These are phyloP conservation scores for Canariomyces notabilis DNA, from an alignment of 2,329 filamentous ascomycete species.

Conservation along the genomic window DNA sequence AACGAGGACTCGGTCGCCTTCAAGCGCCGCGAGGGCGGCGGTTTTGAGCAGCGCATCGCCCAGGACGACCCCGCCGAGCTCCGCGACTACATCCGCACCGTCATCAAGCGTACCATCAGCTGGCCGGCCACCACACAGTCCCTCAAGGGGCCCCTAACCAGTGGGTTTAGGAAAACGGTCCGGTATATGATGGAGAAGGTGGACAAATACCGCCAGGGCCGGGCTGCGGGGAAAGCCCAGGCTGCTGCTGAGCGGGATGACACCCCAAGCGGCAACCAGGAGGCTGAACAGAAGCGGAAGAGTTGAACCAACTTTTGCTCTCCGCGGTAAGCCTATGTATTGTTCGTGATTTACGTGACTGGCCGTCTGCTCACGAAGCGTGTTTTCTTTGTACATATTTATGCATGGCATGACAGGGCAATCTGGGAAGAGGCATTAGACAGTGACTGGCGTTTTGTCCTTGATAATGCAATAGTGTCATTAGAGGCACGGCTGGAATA, in stretches of 20 bases:
- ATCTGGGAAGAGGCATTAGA: constrained; percentile 9
- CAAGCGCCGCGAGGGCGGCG: constrained; percentile 69
- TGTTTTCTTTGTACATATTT: constrained; percentile 12
- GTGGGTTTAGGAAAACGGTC: constrained; percentile 63
- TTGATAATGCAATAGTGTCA: neutral
- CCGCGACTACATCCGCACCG: constrained; percentile 63
- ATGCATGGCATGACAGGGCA: constrained; percentile 8
- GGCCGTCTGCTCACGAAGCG: neutral
- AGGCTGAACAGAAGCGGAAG: constrained; percentile 5
- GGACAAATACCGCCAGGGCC: constrained; percentile 53
- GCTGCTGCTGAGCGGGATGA: constrained; percentile 1
- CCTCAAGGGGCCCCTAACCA: constrained; percentile 76
- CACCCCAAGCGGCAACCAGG: neutral
- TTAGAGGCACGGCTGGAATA: neutral
- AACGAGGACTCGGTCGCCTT: constrained; percentile 67
- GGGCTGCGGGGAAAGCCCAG: constrained; percentile 13
- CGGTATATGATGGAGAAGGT: constrained; percentile 81
- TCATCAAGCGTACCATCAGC: constrained; percentile 80
- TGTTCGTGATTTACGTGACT: constrained; percentile 1
- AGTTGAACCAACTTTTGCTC: neutral
- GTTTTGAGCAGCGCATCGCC: constrained; percentile 82
- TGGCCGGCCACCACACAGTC: constrained; percentile 92
- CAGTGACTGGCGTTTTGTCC: constrained; percentile 8
- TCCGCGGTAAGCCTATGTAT: too few relatives aligned
- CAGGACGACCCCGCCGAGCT: constrained; percentile 62